Conservation (phyloP, 148 eudicot genomes). For the Chenopodium quinoa region DNA sequence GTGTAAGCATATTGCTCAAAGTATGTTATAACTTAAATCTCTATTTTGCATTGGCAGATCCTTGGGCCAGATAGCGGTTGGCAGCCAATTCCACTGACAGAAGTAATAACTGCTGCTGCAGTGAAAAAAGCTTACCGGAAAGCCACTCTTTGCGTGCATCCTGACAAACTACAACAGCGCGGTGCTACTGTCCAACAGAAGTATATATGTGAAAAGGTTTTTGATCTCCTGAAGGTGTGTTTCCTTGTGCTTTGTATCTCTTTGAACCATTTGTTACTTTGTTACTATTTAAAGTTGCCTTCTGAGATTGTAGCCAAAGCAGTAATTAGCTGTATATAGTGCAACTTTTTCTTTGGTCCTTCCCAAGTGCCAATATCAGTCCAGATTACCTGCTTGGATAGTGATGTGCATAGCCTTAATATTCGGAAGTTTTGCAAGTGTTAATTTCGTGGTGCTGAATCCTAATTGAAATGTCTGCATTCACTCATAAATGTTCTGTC, state of each 20-base stretch:
- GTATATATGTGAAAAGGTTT: constrained; percentile 95
- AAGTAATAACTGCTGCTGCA: constrained; percentile 88
- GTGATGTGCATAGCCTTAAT: neutral
- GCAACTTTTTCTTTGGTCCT: neutral
- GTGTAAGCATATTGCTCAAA: too few relatives aligned
- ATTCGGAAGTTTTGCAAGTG: neutral
- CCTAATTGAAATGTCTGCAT: neutral
- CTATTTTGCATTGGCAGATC: constrained; percentile 48
- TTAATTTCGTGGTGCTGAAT: neutral
- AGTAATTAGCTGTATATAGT: neutral
- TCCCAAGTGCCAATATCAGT: neutral
- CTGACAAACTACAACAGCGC: constrained; percentile 96
- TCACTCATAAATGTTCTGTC: neutral
- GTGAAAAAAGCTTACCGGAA: constrained; percentile 93
- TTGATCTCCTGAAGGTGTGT: constrained; percentile 92
- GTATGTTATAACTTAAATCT: neutral
- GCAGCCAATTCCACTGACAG: constrained; percentile 91
- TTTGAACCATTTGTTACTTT: neutral
- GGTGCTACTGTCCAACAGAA: constrained; percentile 91
- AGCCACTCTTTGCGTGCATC: constrained; percentile 97
- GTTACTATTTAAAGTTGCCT: neutral
- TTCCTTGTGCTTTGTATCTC: constrained; percentile 2
- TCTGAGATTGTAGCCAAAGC: neutral
- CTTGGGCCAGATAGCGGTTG: constrained; percentile 97
- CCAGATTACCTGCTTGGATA: neutral